Evolutionary conservation across 192 early-diverging fungal species (phyloP), one percentile per base, ranked within the genome.

Genomic region (Backusella luteola): DNA sequence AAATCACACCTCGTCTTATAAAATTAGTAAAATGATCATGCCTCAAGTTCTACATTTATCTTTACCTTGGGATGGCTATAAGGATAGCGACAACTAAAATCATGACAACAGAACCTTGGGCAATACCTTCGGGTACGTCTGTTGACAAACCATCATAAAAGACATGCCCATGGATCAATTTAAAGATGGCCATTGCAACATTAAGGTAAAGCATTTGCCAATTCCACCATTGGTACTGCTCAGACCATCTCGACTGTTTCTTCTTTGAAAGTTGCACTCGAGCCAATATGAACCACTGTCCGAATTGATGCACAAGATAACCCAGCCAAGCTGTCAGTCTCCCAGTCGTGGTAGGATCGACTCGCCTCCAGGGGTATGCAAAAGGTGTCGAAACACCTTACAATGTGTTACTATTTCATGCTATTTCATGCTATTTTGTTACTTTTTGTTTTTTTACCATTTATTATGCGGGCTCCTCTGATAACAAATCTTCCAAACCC

Each of bases 41-140:
- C 6, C 7, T 52, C 12, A n/a, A 7, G 8, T 59, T 19, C 17
- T 23, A 35, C n/a, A 63, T 11, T 21, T 34, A 19, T 15, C 73
- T 66, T 12, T 73, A 73, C 76, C 36, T 52, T 3, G 76, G 80
- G 44, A 81, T 81, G 21, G 76, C 80, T 6, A 81, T 59, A 8
- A 81, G 70, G 11, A 81, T 44, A 14, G 76, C 76, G 67, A 71
- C 41, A n/a, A 81, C 76, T 34, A 81, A 76, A 21, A 81, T 75
- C 15, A 76, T 35, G 4, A 77, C 68, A 12, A 81, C 76, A 36
- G 80, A 73, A 15, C 80, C 76, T 35, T 77, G 73, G 19, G 76
- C 76, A 21, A 73, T 72, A 3, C 73, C 80, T 75, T 81, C 80
- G 9, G 80, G 53, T 7, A 81, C 80, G 66, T 81, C 80, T n/a